Base-by-base conservation (phyloP, 2,329 filamentous ascomycete species). In the Stemphylium beticola region DNA sequence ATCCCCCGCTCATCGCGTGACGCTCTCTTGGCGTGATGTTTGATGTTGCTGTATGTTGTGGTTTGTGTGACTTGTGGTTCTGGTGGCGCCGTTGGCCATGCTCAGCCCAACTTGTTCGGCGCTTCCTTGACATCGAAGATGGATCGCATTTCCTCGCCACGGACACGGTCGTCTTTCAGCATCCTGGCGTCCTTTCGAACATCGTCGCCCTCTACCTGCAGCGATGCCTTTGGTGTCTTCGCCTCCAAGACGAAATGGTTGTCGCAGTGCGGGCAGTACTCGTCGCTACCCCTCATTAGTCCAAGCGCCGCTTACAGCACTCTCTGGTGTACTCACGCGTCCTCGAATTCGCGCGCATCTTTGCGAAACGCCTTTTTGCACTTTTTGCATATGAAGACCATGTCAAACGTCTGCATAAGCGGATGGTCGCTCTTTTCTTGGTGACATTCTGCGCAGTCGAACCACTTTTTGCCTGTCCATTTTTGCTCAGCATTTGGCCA, bases 331-430 rank as follows among this genome's bases (percentile, higher is more conserved):
- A 53, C 49, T 38, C 41, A 62, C 61, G 61, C 89, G 67, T 99
- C 95, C 66, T 99, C 95, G 68, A 96, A 97, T 75, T 96, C 91
- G 62, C 86, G 81, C 40, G 89, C 89, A 69, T 99, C 91, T 75
- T 98, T 99, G 65, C 95, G 89, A 82, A 99, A 99, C 77, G 89
- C 93, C 79, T 99, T 99, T 67, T 90, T 93, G 87, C 95, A 99
- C 81, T 99, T 99, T 71, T 99, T 99, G 85, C 95, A 99, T 47
- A 91, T 92, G 72, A 99, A 98, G 33, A 82, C 85, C 92, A 99
- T 96, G 72, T 99, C 95, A 66, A 88, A 83, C 61, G 82, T 83
- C 78, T 96, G 90, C 49, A 85, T 78, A 18, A 99, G 86, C 33
- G 84, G 78, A 76, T 98, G 95, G 57, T 81, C 78, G 76, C 96